Percentiles rank a stretch among this genome's conserved stretches.
Conservation (phyloP, 1,284 basidiomycete genomes). For the Phylloboletellus chloephorus region DNA sequence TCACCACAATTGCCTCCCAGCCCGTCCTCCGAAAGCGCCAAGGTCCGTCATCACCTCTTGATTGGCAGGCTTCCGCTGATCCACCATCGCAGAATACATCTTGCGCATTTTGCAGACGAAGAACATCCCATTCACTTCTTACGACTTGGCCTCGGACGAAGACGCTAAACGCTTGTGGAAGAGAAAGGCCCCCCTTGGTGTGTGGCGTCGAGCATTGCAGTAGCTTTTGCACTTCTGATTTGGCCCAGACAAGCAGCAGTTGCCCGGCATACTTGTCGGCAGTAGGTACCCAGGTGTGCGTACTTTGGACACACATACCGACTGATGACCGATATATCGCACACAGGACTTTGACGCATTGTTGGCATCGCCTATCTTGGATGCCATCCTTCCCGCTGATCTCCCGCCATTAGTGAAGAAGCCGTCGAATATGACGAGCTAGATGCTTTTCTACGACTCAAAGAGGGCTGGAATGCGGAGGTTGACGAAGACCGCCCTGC, state of each 20-base stretch:
- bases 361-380: constrained; percentile 32
- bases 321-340: constrained; percentile 5
- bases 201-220: constrained; percentile 17
- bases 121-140: constrained; percentile 74
- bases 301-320: constrained; percentile 7
- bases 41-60: constrained; percentile 35
- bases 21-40: constrained; percentile 69
- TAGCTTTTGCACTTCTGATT: constrained; percentile 2
- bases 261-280: constrained; percentile 75
- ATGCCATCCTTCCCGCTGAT: constrained; percentile 11
- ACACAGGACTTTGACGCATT: constrained; percentile 53
- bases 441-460: constrained; percentile 62
- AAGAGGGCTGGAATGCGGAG: constrained; percentile 58
- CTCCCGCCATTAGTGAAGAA: constrained; percentile 52
- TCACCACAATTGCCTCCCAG: constrained; percentile 81
- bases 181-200: constrained; percentile 66
- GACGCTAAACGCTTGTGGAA: constrained; percentile 74
- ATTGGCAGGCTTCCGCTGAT: not conserved
- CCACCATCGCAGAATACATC: constrained; percentile 54
- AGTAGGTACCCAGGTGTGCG: constrained; percentile 56
- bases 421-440: constrained; percentile 74
- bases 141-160: constrained; percentile 78
- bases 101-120: constrained; percentile 74
- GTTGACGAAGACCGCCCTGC: constrained; percentile 51
- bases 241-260: constrained; percentile 63